Base-by-base conservation (phyloP, 2,329 filamentous ascomycete genomes). In the Aspergillus fijiensis region DNA sequence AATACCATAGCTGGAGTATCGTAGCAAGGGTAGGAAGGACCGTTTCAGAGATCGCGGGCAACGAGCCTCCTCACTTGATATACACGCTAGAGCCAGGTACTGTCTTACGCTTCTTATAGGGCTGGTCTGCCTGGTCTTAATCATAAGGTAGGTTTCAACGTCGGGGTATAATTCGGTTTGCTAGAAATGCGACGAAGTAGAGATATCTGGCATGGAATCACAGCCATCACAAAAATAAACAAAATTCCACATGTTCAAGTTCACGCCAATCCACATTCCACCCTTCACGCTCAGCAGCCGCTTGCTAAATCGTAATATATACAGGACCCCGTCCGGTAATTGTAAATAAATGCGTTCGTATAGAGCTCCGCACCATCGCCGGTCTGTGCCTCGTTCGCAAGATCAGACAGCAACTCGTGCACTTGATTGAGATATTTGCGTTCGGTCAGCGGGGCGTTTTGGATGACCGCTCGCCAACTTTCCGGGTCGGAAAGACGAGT, bases 311-410 rank as follows among this genome's bases (percentile, higher is more conserved):
- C 92, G 75, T 96, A 96, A 72, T 94, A 91, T 54, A 96, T 84
- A 73, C 91, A 93, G 60, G 84, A 88, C 0, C 89, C 90, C 10
- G 91, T 96, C 61, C 92, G 83, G 69, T 96, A 96, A 70, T 96
- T 96, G 77, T 96, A 96, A 55, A 97, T 85, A 76, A 96, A 96
- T 11, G 91, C 90, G 72, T 93, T 90, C 51, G 85, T 84, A 25
- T 84, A 83, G 35, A 70, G 70, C 54, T 80, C 79, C 79, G 83
- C 77, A 80, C 87, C 81, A 60, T 76, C 74, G 23, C 63, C 63
- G 27, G 67, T 60, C 39, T 62, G 71, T 29, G 65, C 70, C 73
- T 83, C 77, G 65, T 80, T 76, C 72, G 85, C 85, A 80, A 95
- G 76, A 69, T 84, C 77, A 71, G 79, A 72, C 56, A 97, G 80